These are phyloP conservation scores for Diaporthe sp. DNA, from an alignment of 2,329 filamentous ascomycete species.

Conservation along the genomic window DNA sequence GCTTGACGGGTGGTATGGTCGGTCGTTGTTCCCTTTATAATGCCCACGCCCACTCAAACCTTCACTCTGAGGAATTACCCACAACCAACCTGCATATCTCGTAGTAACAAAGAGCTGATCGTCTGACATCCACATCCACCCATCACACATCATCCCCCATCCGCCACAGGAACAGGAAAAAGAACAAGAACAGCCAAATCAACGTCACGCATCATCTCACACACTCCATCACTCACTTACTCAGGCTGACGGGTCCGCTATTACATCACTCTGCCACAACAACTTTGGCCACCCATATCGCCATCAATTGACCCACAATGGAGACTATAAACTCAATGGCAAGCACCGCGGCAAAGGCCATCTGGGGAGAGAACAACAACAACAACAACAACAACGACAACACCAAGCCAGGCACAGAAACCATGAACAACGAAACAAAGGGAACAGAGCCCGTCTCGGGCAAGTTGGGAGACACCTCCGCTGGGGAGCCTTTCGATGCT, in stretches of 20 bases:
- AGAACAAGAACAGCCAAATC: neutral
- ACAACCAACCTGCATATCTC: conserved; percentile 18
- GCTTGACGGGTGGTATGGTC: neutral
- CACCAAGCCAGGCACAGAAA: conserved; percentile 55
- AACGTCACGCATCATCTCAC: conserved; percentile 30
- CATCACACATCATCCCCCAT: neutral
- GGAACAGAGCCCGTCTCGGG: conserved; percentile 79
- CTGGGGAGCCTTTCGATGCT: conserved; percentile 82
- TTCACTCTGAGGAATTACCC: neutral
- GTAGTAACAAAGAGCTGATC: conserved; percentile 18
- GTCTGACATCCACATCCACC: neutral
- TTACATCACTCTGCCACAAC: conserved; percentile 13
- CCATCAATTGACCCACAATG: conserved; percentile 60
- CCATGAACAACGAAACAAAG: conserved; percentile 56
- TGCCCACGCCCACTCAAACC: conserved; percentile 33
- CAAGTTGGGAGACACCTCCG: conserved; percentile 74
- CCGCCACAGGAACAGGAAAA: neutral
- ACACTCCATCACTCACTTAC: neutral
- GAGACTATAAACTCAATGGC: conserved; percentile 74
- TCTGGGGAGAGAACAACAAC: conserved; percentile 60
- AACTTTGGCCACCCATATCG: neutral
- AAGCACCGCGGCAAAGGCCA: conserved; percentile 60
- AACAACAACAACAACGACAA: conserved; percentile 38
- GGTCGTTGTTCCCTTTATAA: conserved; percentile 25
- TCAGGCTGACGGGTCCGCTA: neutral